A percentile compares a stretch with the other conserved stretches of the same genome.
Evolutionary conservation across 257 asterid species (phyloP).

Genomic region (Solanum dulcamara): DNA sequence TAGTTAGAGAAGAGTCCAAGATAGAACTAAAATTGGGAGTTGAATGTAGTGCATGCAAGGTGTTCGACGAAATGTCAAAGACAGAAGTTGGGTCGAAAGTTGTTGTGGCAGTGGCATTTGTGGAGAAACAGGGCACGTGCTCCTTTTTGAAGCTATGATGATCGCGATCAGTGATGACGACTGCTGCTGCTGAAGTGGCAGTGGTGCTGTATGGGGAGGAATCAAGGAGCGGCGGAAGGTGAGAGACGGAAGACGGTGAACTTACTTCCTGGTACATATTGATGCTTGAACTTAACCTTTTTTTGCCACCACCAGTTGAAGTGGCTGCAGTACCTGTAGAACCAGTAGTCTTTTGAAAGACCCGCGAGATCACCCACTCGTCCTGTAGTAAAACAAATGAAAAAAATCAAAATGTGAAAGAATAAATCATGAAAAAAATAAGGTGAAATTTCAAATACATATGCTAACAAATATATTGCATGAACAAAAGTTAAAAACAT

Average conservation of each 20-base stretch:
- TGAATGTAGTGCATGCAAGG: background rate
- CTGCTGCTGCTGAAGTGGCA: conserved; percentile 14
- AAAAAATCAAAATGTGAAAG: background rate
- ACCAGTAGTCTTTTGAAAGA: conserved; percentile 46
- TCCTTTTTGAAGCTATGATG: conserved; percentile 38
- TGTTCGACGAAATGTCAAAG: conserved; percentile 21
- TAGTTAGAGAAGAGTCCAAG: conserved; percentile 10
- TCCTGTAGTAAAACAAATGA: conserved; percentile 29
- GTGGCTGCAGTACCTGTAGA: conserved; percentile 11
- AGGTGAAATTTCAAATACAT: too few species aligned
- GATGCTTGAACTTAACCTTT: conserved; percentile 20
- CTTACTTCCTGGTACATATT: conserved; percentile 30
- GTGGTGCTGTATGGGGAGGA: conserved; percentile 23
- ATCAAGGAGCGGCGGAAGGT: conserved; percentile 63
- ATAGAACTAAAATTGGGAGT: conserved; percentile 5
- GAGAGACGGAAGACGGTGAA: conserved; percentile 67
- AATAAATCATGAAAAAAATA: too few species aligned
- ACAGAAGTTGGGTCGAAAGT: conserved; percentile 24
- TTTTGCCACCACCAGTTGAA: conserved; percentile 31
- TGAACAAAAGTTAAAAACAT: background rate
- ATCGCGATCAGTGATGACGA: conserved; percentile 7
- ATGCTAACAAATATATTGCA: too few species aligned
- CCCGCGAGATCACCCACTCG: conserved; percentile 92
- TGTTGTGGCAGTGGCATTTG: conserved; percentile 9
- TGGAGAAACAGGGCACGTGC: conserved; percentile 99